phyloP scores from a whole-genome alignment of 148 eudicot species.

The Pouteria glomerata region DNA sequence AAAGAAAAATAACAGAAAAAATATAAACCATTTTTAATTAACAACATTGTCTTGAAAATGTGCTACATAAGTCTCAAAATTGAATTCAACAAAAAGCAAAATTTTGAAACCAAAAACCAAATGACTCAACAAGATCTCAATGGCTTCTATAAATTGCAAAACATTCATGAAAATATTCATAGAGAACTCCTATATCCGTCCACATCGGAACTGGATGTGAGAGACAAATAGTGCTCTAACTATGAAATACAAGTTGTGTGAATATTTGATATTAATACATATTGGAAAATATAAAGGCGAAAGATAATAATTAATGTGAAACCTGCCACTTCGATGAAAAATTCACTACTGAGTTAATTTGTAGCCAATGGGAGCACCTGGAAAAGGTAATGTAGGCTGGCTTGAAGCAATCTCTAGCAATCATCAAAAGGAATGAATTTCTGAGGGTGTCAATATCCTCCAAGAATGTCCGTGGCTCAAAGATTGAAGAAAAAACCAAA shows the following conservation, averaged over 20 bases:
- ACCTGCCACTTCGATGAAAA: conserved; percentile 18
- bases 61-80: too few species aligned
- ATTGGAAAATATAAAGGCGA: neutral
- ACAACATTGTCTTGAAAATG: too few species aligned
- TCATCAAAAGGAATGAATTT: too few species aligned
- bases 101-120: too few species aligned
- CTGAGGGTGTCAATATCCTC: neutral
- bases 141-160: neutral
- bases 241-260: conserved; percentile 23
- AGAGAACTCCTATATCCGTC: conserved; percentile 19
- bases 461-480: conserved; percentile 4
- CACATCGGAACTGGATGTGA: conserved; percentile 25
- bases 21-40: too few species aligned
- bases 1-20: too few species aligned
- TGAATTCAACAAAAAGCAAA: too few species aligned
- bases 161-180: conserved; percentile 16
- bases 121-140: conserved; percentile 6
- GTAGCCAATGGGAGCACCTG: conserved; percentile 25
- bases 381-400: too few species aligned
- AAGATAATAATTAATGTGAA: conserved; percentile 1
- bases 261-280: conserved; percentile 11
- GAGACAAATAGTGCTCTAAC: too few species aligned
- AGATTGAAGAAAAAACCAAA: conserved; percentile 3
- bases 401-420: too few species aligned
- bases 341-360: conserved; percentile 11